phyloP scores from a whole-genome alignment of 2,329 filamentous ascomycete genomes.

The Pseudocercospora vitis region DNA sequence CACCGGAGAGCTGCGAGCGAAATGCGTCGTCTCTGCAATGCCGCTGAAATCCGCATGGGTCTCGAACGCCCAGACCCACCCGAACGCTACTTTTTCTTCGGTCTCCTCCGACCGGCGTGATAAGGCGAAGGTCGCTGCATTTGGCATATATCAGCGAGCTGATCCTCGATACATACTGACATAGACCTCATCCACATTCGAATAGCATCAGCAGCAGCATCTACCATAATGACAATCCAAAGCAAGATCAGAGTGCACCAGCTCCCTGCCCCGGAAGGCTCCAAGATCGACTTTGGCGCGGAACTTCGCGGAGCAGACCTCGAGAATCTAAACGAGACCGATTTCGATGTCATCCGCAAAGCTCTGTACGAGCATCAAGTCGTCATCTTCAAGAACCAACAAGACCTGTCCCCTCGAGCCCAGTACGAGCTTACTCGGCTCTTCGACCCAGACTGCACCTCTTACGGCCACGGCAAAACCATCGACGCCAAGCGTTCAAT shows the following conservation, averaged over 20 bases:
- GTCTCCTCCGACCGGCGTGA: neutral
- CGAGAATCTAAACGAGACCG: constrained; percentile 51
- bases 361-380: constrained; percentile 69
- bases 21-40: neutral
- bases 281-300: constrained; percentile 32
- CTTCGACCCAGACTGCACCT: constrained; percentile 66
- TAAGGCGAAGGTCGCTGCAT: constrained; percentile 3
- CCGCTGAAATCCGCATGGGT: neutral
- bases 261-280: constrained; percentile 24
- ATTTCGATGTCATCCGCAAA: constrained; percentile 63
- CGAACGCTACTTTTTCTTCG: neutral
- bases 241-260: constrained; percentile 32
- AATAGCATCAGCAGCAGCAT: neutral
- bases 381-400: constrained; percentile 69
- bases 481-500: constrained; percentile 65
- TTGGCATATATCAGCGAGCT: constrained; percentile 11
- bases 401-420: constrained; percentile 63
- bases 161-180: neutral
- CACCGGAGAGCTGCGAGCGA: neutral
- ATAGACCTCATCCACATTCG: neutral
- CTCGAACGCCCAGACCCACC: neutral
- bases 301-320: constrained; percentile 34
- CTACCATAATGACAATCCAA: constrained; percentile 28
- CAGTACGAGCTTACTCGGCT: constrained; percentile 72
- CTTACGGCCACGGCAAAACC: constrained; percentile 75